Evolutionary conservation across 345 rosid species (phyloP).

Genomic region (Acer negundo): DNA sequence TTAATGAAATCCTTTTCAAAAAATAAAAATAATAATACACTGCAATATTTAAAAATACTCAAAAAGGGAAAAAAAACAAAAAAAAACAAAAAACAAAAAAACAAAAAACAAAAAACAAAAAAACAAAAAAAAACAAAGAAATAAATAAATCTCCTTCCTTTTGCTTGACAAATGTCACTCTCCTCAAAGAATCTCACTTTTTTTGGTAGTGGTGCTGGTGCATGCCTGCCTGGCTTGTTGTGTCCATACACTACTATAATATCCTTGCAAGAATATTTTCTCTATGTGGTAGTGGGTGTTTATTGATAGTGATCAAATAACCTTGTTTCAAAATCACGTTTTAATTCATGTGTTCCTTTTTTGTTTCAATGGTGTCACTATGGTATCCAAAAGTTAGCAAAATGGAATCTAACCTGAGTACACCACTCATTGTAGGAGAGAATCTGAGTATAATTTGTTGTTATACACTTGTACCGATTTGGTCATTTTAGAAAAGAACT

Average conservation of each 20-base stretch:
- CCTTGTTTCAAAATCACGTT: background rate
- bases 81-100: too few species aligned
- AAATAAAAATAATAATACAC: too few species aligned
- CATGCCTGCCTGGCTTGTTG: background rate
- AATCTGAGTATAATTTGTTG: too few species aligned
- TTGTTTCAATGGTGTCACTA: background rate
- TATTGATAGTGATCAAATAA: background rate
- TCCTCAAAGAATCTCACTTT: too few species aligned
- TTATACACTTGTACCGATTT: too few species aligned
- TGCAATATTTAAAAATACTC: too few species aligned
- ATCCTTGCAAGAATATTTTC: background rate
- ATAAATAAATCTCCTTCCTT: too few species aligned
- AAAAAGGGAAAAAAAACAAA: too few species aligned
- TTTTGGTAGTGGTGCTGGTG: background rate
- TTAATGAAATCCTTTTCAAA: too few species aligned
- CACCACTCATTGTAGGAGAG: background rate
- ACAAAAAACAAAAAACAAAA: too few species aligned
- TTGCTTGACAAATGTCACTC: too few species aligned
- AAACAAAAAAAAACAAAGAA: too few species aligned
- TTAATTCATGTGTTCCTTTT: background rate
- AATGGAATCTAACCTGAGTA: background rate
- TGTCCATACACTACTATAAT: background rate
- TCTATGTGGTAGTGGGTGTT: background rate
- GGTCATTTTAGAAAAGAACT: background rate
- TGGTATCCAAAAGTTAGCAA: background rate